Base-by-base conservation (phyloP, 1,284 basidiomycete species). In the Xerocomus amazonicus region DNA sequence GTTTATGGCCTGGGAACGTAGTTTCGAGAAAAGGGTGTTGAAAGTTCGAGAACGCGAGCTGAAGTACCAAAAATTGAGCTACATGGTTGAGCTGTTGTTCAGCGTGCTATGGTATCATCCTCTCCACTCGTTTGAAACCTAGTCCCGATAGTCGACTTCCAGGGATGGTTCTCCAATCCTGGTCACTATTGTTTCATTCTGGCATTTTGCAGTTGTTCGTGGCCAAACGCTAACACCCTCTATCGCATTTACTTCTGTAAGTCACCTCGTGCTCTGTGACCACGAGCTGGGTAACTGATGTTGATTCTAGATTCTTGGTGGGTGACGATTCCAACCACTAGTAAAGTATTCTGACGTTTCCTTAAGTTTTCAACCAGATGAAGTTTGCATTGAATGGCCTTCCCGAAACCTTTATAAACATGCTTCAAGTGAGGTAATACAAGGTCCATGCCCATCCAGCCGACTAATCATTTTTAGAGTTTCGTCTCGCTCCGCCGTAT, bases 1-100 rank as follows among this genome's bases (percentile, higher is more conserved):
- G 82, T 94, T 94, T 68, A 94, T 95, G 90, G 91, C 90, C 9
- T 95, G 92, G 92, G 94, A 97, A 69, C 81, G 90, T 16, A 90
- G 83, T 59, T 96, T 96, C 60, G 92, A 96, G 69, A 74, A 76
- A 29, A 77, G 80, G 8, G 84, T 96, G 8, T 67, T 89, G 48
- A 81, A 79, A 45, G 76, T 95, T 53, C 80, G 92, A 23, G 81
- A 80, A 42, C 84, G 83, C 57, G 92, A 96, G 66, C 74, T 96
- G 13, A 83, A 83, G 58, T 92, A 84, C 67, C 90, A 93, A 66
- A 84, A 83, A 55, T 69, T 90, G 48, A 95, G 92, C 69, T 96
- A 92, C 66, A 79, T 80, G 39, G 89, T 96, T 43, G 93, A 96
- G 71, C 81, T 87, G 52, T 33, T 66, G 1, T 94, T 89, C 79